Evolutionary conservation across 2,329 filamentous ascomycete genomes (phyloP), one percentile per base, ranked within the genome.

Genomic region (Colletotrichum tabaci): DNA sequence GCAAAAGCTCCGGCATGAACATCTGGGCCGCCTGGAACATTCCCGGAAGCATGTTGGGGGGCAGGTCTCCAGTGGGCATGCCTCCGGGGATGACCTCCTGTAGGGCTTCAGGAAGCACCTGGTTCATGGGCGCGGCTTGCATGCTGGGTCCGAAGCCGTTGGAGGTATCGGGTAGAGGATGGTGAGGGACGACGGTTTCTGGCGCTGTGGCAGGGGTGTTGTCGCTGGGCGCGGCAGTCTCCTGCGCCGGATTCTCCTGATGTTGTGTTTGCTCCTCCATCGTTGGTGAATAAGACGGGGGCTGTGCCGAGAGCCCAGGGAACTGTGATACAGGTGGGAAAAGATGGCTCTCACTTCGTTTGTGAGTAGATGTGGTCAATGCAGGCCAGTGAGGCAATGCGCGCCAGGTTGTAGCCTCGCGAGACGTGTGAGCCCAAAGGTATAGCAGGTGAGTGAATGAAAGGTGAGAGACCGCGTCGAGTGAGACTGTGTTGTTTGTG

Each of bases 61-160:
- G 55, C n/a, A 57, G 12, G 3, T 57, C 38, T 56, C 53, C 53
- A 9, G 53, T 9, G n/a, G 35, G 71, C 56, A 74, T 66, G n/a
- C 67, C 67, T 56, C 63, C 73, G 12, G 73, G 71, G 12, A 71
- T 73, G 61, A 74, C 72, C 52, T 72, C 73, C 47, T 74, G 71
- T 26, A 74, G 55, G 18, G 67, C 71, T 49, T 72, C 73, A 13
- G 73, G 73, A 40, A 74, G 64, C 21, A 72, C 73, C 49, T 74
- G 73, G 13, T 68, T 67, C 73, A 74, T 74, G 16, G 71, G 57
- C 44, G 56, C 73, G n/a, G 65, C 18, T 15, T 74, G 66, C 23
- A 72, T 49, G 49, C 42, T 66, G n/a, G 61, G 49, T n/a, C 69
- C 46, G 30, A 69, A 72, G 13, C 69, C 58, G 60, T 64, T 69